These are phyloP conservation scores for Trichoderma polysporum DNA, from an alignment of 2,329 filamentous ascomycete species.

Conservation along the genomic window DNA sequence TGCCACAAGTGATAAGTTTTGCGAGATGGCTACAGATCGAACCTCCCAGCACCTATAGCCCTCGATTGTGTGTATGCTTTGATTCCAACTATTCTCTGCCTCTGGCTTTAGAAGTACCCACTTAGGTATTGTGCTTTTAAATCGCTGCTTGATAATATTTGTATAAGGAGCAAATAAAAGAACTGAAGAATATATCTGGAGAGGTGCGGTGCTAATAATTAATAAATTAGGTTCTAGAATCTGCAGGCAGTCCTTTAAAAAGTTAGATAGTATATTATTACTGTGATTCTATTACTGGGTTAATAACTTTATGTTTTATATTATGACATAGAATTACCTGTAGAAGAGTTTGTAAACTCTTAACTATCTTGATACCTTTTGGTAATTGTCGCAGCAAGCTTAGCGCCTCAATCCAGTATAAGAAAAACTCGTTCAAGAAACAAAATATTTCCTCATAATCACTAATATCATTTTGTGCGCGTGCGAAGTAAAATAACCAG, in stretches of 20 bases:
- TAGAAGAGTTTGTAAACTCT: not conserved
- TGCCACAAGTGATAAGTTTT: no score
- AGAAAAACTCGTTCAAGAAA: constrained; percentile 40
- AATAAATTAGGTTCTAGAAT: not conserved
- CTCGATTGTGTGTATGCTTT: not conserved
- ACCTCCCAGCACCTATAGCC: not conserved
- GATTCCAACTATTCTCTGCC: not conserved
- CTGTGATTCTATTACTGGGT: not conserved
- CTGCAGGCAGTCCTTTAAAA: not conserved
- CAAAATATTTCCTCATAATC: constrained; percentile 31
- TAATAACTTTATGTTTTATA: not conserved
- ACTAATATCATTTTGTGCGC: constrained; percentile 17
- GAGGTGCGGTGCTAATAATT: not conserved
- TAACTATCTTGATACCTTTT: constrained; percentile 13
- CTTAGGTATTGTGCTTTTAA: not conserved
- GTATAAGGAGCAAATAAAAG: not conserved
- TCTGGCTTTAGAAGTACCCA: not conserved
- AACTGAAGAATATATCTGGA: not conserved
- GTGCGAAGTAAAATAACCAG: constrained; percentile 31
- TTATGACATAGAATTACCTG: not conserved
- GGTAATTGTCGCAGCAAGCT: constrained; percentile 32
- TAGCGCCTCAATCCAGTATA: constrained; percentile 44
- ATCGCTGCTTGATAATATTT: not conserved
- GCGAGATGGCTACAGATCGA: not conserved
- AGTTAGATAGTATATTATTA: not conserved